A percentile compares a stretch with the other conserved stretches of the same genome.
Evolutionary conservation across 768 basidiomycete genomes (phyloP).

Genomic region (Lactifluus piperatus): DNA sequence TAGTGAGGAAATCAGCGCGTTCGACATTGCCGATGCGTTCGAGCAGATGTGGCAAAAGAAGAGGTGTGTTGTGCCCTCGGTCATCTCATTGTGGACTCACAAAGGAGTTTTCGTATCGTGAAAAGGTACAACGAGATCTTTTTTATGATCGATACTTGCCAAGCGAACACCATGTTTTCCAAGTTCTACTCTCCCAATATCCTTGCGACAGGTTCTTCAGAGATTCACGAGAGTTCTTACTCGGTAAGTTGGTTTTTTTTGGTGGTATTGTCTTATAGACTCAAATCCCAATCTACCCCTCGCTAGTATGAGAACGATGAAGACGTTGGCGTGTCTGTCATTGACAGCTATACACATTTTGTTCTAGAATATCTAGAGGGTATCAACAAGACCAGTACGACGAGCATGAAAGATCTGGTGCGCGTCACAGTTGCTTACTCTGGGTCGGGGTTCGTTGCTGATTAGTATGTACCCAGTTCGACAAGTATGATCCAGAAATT

Average conservation of each 20-base stretch:
- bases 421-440: conserved; percentile 25
- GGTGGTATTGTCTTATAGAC: neutral
- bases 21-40: conserved; percentile 95
- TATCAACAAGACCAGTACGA: conserved; percentile 82
- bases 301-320: conserved; percentile 82
- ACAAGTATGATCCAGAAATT: conserved; percentile 60
- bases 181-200: conserved; percentile 92
- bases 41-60: conserved; percentile 99
- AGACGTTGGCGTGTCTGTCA: conserved; percentile 92
- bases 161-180: conserved; percentile 92
- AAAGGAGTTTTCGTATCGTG: neutral
- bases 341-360: conserved; percentile 91
- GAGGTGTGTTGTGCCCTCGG: conserved; percentile 37
- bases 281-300: neutral
- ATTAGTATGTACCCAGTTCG: conserved; percentile 48
- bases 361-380: conserved; percentile 86
- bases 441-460: neutral
- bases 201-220: conserved; percentile 81
- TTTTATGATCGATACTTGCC: conserved; percentile 98
- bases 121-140: conserved; percentile 87
- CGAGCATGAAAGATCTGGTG: conserved; percentile 76
- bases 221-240: conserved; percentile 83
- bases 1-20: conserved; percentile 94
- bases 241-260: conserved; percentile 62
- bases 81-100: neutral